These are phyloP conservation scores for Sergeia podlipaevii DNA, from an alignment of 208 protist species.

Conservation along the genomic window DNA sequence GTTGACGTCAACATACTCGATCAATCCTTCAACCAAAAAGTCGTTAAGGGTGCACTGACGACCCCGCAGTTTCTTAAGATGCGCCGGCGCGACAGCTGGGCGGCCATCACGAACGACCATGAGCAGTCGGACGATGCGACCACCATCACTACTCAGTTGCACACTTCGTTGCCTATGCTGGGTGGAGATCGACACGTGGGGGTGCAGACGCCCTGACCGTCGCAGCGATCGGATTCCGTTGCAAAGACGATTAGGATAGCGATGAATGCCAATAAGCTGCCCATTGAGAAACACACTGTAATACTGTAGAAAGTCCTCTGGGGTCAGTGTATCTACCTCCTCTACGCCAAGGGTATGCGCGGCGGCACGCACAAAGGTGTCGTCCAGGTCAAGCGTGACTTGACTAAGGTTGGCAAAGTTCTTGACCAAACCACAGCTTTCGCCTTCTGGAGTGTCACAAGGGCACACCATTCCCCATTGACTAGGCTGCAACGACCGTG, in stretches of 20 bases:
- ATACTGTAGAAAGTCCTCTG: constrained; percentile 62
- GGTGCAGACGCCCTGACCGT: constrained; percentile 72
- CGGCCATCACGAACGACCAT: constrained; percentile 64
- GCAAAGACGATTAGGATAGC: constrained; percentile 76
- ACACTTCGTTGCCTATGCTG: constrained; percentile 76
- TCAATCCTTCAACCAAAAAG: constrained; percentile 88
- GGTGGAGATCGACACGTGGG: constrained; percentile 81
- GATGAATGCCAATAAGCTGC: constrained; percentile 82
- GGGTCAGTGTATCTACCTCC: constrained; percentile 71
- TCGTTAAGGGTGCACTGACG: constrained; percentile 77
- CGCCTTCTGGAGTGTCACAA: constrained; percentile 98
- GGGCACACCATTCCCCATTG: constrained; percentile 99
- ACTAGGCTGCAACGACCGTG: constrained; percentile 95
- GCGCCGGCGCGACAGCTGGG: constrained; percentile 47
- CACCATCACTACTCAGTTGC: constrained; percentile 85
- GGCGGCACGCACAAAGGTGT: constrained; percentile 67
- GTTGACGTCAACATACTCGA: constrained; percentile 99
- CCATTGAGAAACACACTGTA: constrained; percentile 86
- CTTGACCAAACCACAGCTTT: constrained; percentile 99
- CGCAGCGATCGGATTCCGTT: constrained; percentile 67
- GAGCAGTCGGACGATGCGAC: constrained; percentile 75
- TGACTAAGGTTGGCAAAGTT: constrained; percentile 99
- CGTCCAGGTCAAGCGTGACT: constrained; percentile 97
- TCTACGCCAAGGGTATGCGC: constrained; percentile 80
- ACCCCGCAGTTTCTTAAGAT: constrained; percentile 56